Base-by-base conservation (phyloP, 202 grass and related monocot genomes). In the Brachypodium distachyon region DNA sequence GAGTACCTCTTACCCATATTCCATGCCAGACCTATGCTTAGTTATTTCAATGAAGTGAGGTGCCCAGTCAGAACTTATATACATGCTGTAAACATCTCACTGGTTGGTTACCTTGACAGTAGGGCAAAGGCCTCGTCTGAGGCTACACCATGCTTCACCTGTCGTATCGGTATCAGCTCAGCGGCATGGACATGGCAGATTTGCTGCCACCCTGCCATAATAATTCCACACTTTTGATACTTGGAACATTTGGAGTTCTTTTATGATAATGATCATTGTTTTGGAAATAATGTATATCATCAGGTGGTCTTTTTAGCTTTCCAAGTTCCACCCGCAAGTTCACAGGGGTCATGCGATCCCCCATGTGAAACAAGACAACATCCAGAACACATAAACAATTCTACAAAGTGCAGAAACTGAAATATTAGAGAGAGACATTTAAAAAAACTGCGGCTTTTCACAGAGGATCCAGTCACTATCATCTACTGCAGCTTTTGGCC, bases 11-110 rank as follows among this genome's bases (percentile, higher is more conserved):
- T 85, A 72, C 28, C 28, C 18, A 32, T 22, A 58, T 25, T 31
- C 73, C 78, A 77, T 87, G 73, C 41, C 79, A 82, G 73, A 46
- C 47, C 76, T 61, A 27, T 27, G n/a, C 27, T 56, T 70, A 43
- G 26, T 11, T 28, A 19, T 10, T 43, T 25, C 40, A 69, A n/a
- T n/a, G n/a, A n/a, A n/a, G n/a, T n/a, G n/a, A n/a, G n/a, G n/a
- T n/a, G n/a, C n/a, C n/a, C n/a, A n/a, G n/a, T n/a, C n/a, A n/a
- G n/a, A n/a, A 86, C 19, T 33, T 26, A 10, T 6, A 26, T 27
- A 67, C 25, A 31, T 47, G 26, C 17, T 16, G 25, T 36, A 6
- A 61, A 44, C 34, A 28, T 44, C 7, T 41, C 49, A 52, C 7
- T 28, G 12, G 23, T 67, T 28, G 12, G 23, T 67, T 67, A 78